A percentile compares a stretch with the other conserved stretches of the same genome.
These are phyloP conservation scores for Phytophthora quininea DNA, from an alignment of 352 stramenopile species.

Conservation along the genomic window DNA sequence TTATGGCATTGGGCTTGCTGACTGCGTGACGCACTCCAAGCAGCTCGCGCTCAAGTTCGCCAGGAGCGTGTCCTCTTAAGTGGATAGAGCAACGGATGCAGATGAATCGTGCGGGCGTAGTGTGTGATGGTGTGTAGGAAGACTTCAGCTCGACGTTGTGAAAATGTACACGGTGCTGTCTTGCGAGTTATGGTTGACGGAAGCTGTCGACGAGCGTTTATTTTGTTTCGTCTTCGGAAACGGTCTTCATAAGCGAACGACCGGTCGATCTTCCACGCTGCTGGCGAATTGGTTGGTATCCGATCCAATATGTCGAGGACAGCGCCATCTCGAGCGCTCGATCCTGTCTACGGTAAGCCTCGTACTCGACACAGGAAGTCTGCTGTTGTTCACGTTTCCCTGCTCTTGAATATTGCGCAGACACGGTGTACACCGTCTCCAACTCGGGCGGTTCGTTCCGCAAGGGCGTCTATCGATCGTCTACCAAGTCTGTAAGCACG, in stretches of 20 bases:
- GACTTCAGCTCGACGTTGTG: neutral
- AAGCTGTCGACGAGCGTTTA: slow-evolving; percentile 4
- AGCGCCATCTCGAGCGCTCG: slow-evolving; percentile 66
- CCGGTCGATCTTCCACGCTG: slow-evolving; percentile 13
- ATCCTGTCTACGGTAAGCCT: slow-evolving; percentile 79
- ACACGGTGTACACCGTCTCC: slow-evolving; percentile 80
- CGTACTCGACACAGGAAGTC: neutral
- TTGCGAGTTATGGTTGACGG: neutral
- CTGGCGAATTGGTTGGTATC: neutral
- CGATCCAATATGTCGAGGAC: slow-evolving; percentile 53
- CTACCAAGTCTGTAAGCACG: slow-evolving; percentile 30
- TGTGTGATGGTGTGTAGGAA: neutral
- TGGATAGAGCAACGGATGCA: slow-evolving; percentile 12
- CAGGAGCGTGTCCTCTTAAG: slow-evolving; percentile 38
- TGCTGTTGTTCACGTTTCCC: neutral
- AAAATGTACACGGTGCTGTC: slow-evolving; percentile 22
- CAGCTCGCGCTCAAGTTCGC: slow-evolving; percentile 75
- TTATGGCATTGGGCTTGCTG: slow-evolving; percentile 86
- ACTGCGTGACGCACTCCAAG: slow-evolving; percentile 86
- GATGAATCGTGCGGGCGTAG: slow-evolving; percentile 14
- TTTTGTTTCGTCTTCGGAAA: slow-evolving; percentile 24
- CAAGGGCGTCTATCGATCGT: slow-evolving; percentile 62
- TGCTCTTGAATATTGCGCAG: slow-evolving; percentile 25
- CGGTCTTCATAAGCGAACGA: slow-evolving; percentile 13
- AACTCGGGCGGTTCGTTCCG: slow-evolving; percentile 66